These are phyloP conservation scores for Dryas alaskensis DNA, from an alignment of 306 rosid genomes.

Conservation along the genomic window DNA sequence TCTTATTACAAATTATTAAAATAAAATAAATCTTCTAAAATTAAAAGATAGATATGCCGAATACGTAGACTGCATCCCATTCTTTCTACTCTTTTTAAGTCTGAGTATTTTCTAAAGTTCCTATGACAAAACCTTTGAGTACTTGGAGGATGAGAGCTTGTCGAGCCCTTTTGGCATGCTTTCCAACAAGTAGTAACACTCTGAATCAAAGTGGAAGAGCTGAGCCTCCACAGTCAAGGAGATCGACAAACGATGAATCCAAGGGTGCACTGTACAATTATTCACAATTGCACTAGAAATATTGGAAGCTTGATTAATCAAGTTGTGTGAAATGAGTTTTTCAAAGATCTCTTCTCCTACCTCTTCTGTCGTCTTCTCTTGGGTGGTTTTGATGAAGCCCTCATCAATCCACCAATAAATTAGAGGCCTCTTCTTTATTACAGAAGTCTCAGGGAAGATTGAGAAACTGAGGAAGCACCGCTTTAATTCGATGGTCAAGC, in stretches of 20 bases:
- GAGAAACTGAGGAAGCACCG: slow-evolving; percentile 25
- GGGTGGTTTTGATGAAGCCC: background rate
- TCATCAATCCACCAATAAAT: slow-evolving; percentile 41
- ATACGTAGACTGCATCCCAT: no score
- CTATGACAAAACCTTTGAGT: slow-evolving; percentile 41
- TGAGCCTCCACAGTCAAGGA: background rate
- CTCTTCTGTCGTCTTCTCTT: slow-evolving; percentile 6
- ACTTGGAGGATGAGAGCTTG: slow-evolving; percentile 35
- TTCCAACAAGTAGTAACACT: slow-evolving; percentile 40
- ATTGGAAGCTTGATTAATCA: slow-evolving; percentile 6
- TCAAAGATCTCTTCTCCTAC: slow-evolving; percentile 15
- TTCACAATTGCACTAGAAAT: background rate
- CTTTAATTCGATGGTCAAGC: background rate
- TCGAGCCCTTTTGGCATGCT: slow-evolving; percentile 38
- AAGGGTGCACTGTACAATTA: slow-evolving; percentile 18
- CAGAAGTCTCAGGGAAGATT: slow-evolving; percentile 11
- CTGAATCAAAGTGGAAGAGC: slow-evolving; percentile 8
- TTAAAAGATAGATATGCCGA: no score
- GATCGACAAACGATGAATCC: slow-evolving; percentile 28
- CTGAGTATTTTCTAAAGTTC: background rate
- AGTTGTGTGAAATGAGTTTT: background rate
- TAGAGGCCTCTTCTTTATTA: slow-evolving; percentile 25
- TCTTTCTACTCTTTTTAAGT: no score
- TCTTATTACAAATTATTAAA: no score
- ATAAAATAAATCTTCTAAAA: no score